phyloP scores from a whole-genome alignment of 1,139 yeast genomes.

The Petasospora fabianii region DNA sequence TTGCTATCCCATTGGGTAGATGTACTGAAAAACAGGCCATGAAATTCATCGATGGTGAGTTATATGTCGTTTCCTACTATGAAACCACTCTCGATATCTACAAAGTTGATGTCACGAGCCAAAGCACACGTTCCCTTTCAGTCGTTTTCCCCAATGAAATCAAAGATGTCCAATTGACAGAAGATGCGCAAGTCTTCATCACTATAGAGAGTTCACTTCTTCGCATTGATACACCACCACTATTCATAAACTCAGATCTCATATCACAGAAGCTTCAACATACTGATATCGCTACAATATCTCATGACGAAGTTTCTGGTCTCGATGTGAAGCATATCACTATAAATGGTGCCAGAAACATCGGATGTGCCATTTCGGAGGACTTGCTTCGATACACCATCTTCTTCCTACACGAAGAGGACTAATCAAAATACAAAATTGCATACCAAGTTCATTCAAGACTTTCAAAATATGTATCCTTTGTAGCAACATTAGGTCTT shows the following conservation, averaged over 20 bases:
- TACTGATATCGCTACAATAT: no score
- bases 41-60: constrained; percentile 5
- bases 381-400: constrained; percentile 39
- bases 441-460: no score
- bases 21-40: constrained; percentile 19
- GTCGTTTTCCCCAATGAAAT: constrained; percentile 11
- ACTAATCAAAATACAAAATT: no score
- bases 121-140: not conserved
- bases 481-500: constrained; percentile 11
- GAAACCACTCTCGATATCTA: constrained; percentile 13
- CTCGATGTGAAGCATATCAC: constrained; percentile 30
- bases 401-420: constrained; percentile 21
- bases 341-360: constrained; percentile 28
- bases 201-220: not conserved
- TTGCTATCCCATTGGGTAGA: constrained; percentile 16
- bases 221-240: not conserved
- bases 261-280: no score
- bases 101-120: constrained; percentile 7
- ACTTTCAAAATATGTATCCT: constrained; percentile 8
- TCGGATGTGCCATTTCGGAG: constrained; percentile 41
- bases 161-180: constrained; percentile 11
- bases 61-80: constrained; percentile 13
- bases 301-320: not conserved
- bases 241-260: no score
- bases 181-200: constrained; percentile 7